These are phyloP conservation scores for Candida saitoana DNA, from an alignment of 805 yeast genomes.

Conservation along the genomic window DNA sequence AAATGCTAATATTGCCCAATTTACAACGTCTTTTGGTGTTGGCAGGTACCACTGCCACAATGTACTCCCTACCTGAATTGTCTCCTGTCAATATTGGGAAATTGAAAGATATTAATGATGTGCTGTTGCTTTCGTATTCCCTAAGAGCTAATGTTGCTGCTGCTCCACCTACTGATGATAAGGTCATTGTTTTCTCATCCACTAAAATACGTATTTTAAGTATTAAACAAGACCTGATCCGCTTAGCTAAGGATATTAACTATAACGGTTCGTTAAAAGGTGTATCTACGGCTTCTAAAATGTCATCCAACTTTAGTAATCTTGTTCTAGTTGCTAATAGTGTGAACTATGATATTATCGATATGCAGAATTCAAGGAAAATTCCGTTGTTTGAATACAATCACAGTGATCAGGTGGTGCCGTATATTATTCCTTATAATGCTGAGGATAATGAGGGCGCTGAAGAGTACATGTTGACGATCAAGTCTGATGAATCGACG, in stretches of 20 bases:
- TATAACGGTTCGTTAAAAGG: slow-evolving; percentile 26
- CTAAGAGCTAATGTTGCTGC: background rate
- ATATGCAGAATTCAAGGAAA: slow-evolving; percentile 27
- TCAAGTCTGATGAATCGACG: slow-evolving; percentile 27
- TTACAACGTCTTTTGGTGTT: slow-evolving; percentile 23
- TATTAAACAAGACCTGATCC: slow-evolving; percentile 21
- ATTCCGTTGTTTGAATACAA: slow-evolving; percentile 34
- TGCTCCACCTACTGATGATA: slow-evolving; percentile 15
- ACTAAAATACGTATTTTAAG: slow-evolving; percentile 30
- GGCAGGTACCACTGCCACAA: slow-evolving; percentile 21
- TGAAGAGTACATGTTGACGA: slow-evolving; percentile 30
- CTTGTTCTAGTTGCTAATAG: slow-evolving; percentile 31
- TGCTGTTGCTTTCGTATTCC: slow-evolving; percentile 19
- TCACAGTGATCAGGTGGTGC: slow-evolving; percentile 13
- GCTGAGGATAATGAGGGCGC: slow-evolving; percentile 14
- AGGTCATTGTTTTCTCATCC: slow-evolving; percentile 27
- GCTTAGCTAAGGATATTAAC: slow-evolving; percentile 31
- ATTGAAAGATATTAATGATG: slow-evolving; percentile 30
- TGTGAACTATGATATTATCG: slow-evolving; percentile 33
- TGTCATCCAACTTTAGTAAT: slow-evolving; percentile 25
- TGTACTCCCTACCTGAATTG: slow-evolving; percentile 35
- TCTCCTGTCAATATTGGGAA: slow-evolving; percentile 35
- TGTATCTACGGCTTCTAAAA: slow-evolving; percentile 22
- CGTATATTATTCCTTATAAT: slow-evolving; percentile 21
- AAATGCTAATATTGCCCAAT: slow-evolving; percentile 23